These are phyloP conservation scores for Aspergillus neotritici DNA, from an alignment of 2,329 filamentous ascomycete genomes.

Conservation along the genomic window DNA sequence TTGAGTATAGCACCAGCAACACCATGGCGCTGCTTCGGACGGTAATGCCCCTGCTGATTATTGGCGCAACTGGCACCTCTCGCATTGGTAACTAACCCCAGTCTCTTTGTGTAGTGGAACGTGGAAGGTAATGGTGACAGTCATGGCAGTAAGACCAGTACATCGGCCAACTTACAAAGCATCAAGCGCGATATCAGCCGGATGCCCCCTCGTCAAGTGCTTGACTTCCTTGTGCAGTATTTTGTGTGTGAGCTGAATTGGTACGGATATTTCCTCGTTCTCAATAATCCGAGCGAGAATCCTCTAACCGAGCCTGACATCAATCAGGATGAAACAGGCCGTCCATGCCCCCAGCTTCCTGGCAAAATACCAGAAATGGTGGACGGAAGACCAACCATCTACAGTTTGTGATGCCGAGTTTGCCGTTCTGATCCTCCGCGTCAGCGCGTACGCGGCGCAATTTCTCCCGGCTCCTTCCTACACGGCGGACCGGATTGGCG, in stretches of 20 bases:
- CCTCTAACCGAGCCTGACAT: neutral
- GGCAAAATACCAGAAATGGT: slow-evolving; percentile 5
- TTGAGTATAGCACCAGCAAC: slow-evolving; percentile 6
- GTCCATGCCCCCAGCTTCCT: slow-evolving; percentile 5
- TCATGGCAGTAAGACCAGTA: neutral
- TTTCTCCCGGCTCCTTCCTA: slow-evolving; percentile 5
- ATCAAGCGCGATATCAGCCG: neutral
- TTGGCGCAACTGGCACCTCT: too few species aligned
- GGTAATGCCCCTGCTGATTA: slow-evolving; percentile 1
- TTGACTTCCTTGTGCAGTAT: slow-evolving; percentile 4
- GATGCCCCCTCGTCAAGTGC: neutral
- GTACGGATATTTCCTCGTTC: neutral
- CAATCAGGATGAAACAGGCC: slow-evolving; percentile 4
- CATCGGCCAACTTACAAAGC: too few species aligned
- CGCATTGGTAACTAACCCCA: too few species aligned
- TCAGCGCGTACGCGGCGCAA: slow-evolving; percentile 2
- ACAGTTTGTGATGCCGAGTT: neutral
- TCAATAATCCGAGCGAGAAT: neutral
- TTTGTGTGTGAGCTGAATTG: slow-evolving; percentile 6
- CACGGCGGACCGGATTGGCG: neutral
- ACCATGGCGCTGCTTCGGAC: slow-evolving; percentile 2
- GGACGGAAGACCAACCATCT: neutral
- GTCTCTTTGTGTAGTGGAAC: too few species aligned
- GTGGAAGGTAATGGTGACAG: neutral
- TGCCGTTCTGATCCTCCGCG: slow-evolving; percentile 3